These are phyloP conservation scores for Trichoderma reesei DNA, from an alignment of 495 filamentous ascomycete genomes.

Conservation along the genomic window DNA sequence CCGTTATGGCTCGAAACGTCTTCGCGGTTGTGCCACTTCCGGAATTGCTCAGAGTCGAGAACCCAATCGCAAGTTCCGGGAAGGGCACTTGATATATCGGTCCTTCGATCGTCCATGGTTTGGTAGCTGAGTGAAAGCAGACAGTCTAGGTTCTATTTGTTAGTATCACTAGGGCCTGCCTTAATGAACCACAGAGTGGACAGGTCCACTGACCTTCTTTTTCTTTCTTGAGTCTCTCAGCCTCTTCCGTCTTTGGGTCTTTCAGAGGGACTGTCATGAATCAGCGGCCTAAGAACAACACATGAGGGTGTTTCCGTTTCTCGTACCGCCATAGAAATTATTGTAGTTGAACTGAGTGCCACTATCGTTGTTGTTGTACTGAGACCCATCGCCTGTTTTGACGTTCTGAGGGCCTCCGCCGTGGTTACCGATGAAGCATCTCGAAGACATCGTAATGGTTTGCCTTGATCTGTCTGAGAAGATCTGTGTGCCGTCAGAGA, in stretches of 20 bases:
- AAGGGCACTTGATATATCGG: slow-evolving; percentile 1
- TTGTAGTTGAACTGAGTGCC: not conserved
- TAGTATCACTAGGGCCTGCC: not conserved
- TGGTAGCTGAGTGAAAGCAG: not conserved
- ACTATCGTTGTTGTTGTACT: not conserved
- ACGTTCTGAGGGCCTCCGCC: not conserved
- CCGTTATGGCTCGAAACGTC: slow-evolving; percentile 10
- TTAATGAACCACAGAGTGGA: not conserved
- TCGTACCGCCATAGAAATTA: not conserved
- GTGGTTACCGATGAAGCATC: not conserved
- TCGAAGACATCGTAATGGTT: not conserved
- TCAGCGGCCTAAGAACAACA: not conserved
- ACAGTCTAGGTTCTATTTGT: not conserved
- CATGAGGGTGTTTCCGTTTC: not conserved
- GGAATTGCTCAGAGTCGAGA: slow-evolving; percentile 11
- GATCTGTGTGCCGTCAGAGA: not conserved
- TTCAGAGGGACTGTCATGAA: not conserved
- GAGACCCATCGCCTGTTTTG: not conserved
- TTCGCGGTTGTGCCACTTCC: not conserved
- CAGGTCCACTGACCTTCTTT: not conserved
- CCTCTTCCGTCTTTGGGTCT: not conserved
- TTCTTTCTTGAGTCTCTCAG: not conserved
- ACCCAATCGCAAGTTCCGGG: slow-evolving; percentile 13
- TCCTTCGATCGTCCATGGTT: not conserved
- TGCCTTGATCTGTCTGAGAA: not conserved